Evolutionary conservation across 805 yeast genomes (phyloP), one percentile per base, ranked within the genome.

Genomic region (Ogataea pignaliae): DNA sequence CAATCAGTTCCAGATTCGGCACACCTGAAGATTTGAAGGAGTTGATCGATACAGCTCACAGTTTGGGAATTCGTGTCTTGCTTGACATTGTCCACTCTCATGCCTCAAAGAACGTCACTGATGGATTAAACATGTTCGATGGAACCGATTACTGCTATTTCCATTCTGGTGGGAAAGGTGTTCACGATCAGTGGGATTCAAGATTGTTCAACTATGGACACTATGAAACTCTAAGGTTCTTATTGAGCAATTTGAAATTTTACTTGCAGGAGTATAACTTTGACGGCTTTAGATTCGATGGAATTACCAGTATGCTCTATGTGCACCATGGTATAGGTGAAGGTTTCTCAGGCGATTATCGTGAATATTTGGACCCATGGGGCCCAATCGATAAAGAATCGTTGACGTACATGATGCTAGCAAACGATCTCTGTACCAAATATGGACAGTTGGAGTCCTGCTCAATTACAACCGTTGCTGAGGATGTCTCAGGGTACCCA

Each of bases 401-500:
- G 3, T 70, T 91, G 42, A 75, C 83, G 28, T 91, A 91, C 62
- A 67, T 91, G 57, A 89, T 90, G 85, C 65, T 93, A 48, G 97
- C 97, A n/a, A 93, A 91, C 64, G 78, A 79, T 53, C 65, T 91
- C 54, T 78, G 91, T 51, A 70, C 68, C 29, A 74, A 78, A 51
- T 71, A 81, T 53, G 73, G 75, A 4, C 53, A 64, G 31, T 34
- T 49, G 8, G 47, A 58, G 5, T 39, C 47, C 14, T 55, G 60
- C 36, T 13, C 51, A 6, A 59, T 85, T 52, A 76, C 85, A 10
- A 79, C 96, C 1, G 85, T 91, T 52, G 98, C 98, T 3, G 99
- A 91, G 64, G 99, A 91, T 63, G 99, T 91, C 38, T 83, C 93
- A 40, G 99, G 99, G 10, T 91, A 91, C 84, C 99, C 99, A 30